Percentiles rank a stretch among this genome's conserved stretches.
phyloP scores from a whole-genome alignment of 2,329 filamentous ascomycete species.

The Claviceps citrina region DNA sequence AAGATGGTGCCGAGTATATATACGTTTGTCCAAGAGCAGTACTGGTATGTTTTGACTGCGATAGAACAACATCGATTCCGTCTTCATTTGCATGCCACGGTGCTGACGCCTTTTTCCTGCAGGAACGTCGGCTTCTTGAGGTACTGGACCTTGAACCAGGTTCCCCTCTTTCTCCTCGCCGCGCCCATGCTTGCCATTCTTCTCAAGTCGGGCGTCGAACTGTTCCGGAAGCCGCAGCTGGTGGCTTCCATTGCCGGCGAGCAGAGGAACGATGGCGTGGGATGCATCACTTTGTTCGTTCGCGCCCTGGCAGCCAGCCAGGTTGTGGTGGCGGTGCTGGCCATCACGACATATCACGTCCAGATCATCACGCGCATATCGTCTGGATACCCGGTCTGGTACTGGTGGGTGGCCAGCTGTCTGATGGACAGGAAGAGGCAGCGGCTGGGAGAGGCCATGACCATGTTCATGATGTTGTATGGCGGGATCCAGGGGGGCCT shows the following conservation, averaged over 20 bases:
- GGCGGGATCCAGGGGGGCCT: slow-evolving; percentile 66
- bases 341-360: slow-evolving; percentile 72
- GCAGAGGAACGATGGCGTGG: slow-evolving; percentile 4
- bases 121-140: slow-evolving; percentile 79
- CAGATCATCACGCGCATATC: slow-evolving; percentile 85
- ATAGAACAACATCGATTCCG: too few species aligned
- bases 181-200: slow-evolving; percentile 55
- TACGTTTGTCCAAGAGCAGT: slow-evolving; percentile 71
- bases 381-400: slow-evolving; percentile 81
- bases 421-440: slow-evolving; percentile 20
- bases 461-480: slow-evolving; percentile 67
- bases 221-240: slow-evolving; percentile 14
- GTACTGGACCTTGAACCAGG: slow-evolving; percentile 79
- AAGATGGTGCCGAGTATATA: slow-evolving; percentile 72
- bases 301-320: slow-evolving; percentile 56
- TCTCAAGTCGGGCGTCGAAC: slow-evolving; percentile 39
- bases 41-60: slow-evolving; percentile 64
- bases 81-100: too few species aligned
- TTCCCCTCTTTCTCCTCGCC: slow-evolving; percentile 77
- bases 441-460: slow-evolving; percentile 24
- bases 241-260: background rate
- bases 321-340: slow-evolving; percentile 52
- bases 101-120: background rate
- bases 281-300: slow-evolving; percentile 20
- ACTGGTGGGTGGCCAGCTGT: slow-evolving; percentile 55